Evolutionary conservation across 2,329 filamentous ascomycete genomes (phyloP), one percentile per base, ranked within the genome.

Genomic region (Metarhizium sp.): DNA sequence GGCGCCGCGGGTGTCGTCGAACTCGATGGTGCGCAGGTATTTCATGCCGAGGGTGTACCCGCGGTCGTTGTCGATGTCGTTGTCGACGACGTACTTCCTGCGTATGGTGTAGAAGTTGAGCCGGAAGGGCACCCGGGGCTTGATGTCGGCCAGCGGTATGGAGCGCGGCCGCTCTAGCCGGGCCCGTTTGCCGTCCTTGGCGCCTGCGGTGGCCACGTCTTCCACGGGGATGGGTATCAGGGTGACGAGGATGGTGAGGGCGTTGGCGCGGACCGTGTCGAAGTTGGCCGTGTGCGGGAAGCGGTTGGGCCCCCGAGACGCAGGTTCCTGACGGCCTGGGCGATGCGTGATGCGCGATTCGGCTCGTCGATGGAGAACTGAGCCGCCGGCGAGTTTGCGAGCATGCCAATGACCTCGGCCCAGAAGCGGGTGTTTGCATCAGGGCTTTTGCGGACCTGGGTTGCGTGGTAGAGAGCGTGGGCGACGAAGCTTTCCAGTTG

Each of bases 271-370:
- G 48, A 58, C 54, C 25, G 54, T 50, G 16, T 58, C 57, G 16
- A 54, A 53, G 45, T 58, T 58, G 46, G 57, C 38, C 45, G 54
- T 52, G 45, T 56, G 57, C n/a, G 57, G 54, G 49, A 58, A 56
- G 11, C 48, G 48, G 13, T n/a, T 13, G n/a, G 50, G 32, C 2
- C 57, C 55, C 57, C 57, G 29, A 50, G 54, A 10, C 34, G 43
- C 13, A 58, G 25, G 38, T 58, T 58, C 14, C 57, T 43, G 10
- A 58, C 43, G 20, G 56, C 56, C 34, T 54, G 56, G 40, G 56
- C 54, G 29, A 58, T 51, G 50, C 51, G 50, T 10, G 42, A 45
- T 13, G 51, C 38, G 25, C 51, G 51, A 32, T 49, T 34, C 10
- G 54, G 54, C 45, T 38, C 13, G 43, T 52, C n/a, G 20, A 36